A percentile compares a stretch with the other conserved stretches of the same genome.
phyloP scores from a whole-genome alignment of 176 grass and related monocot species.

The Carex parvula region DNA sequence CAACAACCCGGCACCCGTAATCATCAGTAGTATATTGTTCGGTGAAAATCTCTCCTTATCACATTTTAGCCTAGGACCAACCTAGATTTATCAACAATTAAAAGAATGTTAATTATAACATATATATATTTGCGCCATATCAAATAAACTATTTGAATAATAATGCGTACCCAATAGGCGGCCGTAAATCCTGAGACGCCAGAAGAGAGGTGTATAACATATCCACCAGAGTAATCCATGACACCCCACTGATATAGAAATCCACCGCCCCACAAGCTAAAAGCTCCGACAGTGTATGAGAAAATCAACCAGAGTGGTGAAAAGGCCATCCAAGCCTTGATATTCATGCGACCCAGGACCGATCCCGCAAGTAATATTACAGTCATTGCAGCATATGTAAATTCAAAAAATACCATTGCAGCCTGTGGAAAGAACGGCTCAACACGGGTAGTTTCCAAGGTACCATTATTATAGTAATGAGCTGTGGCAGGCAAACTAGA shows the following conservation, averaged over 20 bases:
- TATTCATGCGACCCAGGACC: slow-evolving; percentile 76
- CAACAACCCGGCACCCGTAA: slow-evolving; percentile 61
- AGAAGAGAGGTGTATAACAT: slow-evolving; percentile 88
- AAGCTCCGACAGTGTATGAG: slow-evolving; percentile 86
- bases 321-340: slow-evolving; percentile 93
- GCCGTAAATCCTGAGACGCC: slow-evolving; percentile 83
- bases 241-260: slow-evolving; percentile 95
- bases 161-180: slow-evolving; percentile 56
- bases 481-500: slow-evolving; percentile 41
- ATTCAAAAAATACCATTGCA: slow-evolving; percentile 61
- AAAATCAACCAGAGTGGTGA: slow-evolving; percentile 73
- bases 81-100: slow-evolving; percentile 27
- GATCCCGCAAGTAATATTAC: slow-evolving; percentile 72
- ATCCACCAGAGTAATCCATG: slow-evolving; percentile 91
- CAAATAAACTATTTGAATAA: not conserved
- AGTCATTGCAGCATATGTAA: slow-evolving; percentile 74
- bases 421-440: slow-evolving; percentile 58
- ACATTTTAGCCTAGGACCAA: slow-evolving; percentile 56
- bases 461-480: slow-evolving; percentile 21
- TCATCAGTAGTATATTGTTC: slow-evolving; percentile 72
- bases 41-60: slow-evolving; percentile 60
- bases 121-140: not conserved
- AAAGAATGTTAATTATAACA: not conserved
- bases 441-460: not conserved
- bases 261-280: slow-evolving; percentile 84